These are phyloP conservation scores for Verticillium zaregamsianum DNA, from an alignment of 2,329 filamentous ascomycete species.

Conservation along the genomic window DNA sequence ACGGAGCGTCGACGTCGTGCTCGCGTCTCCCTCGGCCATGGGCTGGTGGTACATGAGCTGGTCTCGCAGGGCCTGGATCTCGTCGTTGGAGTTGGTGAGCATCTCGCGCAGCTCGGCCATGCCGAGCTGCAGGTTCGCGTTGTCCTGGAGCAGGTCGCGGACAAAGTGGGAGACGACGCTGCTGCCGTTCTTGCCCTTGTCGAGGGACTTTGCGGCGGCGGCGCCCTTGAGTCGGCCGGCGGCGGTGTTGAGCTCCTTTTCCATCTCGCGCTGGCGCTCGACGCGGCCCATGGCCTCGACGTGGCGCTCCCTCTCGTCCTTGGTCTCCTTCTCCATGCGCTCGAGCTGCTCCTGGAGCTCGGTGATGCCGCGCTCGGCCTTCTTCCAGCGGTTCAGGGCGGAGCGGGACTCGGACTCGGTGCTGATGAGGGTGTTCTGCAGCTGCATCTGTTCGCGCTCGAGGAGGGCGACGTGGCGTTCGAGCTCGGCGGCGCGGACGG, in stretches of 20 bases:
- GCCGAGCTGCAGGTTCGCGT: conserved; percentile 86
- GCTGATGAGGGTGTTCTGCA: conserved; percentile 63
- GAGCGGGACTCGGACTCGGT: conserved; percentile 73
- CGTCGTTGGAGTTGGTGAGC: conserved; percentile 86
- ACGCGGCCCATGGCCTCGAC: conserved; percentile 76
- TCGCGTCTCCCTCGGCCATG: conserved; percentile 38
- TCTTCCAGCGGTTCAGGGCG: conserved; percentile 78
- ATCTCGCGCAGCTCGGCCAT: conserved; percentile 90
- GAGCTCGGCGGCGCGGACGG: conserved; percentile 69
- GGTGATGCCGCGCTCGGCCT: conserved; percentile 73
- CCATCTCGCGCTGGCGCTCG: conserved; percentile 77
- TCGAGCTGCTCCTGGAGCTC: conserved; percentile 86
- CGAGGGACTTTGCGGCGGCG: conserved; percentile 65
- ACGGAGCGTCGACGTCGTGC: conserved; percentile 53
- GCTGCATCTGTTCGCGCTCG: conserved; percentile 73
- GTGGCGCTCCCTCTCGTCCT: conserved; percentile 76
- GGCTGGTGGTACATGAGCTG: conserved; percentile 79
- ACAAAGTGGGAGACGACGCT: conserved; percentile 93
- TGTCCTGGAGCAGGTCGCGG: conserved; percentile 90
- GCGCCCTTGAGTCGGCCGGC: conserved; percentile 78
- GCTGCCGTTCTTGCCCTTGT: conserved; percentile 52
- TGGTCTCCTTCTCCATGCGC: conserved; percentile 78
- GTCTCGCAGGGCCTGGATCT: conserved; percentile 82
- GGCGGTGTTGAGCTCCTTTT: conserved; percentile 75
- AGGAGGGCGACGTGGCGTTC: conserved; percentile 76